Evolutionary conservation across 495 filamentous ascomycete species (phyloP), one percentile per base, ranked within the genome.

Genomic region (Penicillium desertorum): DNA sequence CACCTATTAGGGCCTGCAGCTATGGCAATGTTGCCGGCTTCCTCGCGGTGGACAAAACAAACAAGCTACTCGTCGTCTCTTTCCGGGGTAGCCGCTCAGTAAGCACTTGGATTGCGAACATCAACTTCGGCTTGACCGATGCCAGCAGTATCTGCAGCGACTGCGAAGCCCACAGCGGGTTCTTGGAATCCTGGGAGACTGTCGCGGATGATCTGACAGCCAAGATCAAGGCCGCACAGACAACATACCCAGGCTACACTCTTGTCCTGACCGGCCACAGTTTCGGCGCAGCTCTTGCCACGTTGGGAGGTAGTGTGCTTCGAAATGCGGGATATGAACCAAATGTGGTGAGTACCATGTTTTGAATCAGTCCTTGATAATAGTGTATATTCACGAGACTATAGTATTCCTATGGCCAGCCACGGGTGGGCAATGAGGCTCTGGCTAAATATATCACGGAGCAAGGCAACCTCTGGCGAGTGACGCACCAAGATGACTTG

Each of bases 401-500:
- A 6, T 50, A 87, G 68, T 89, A 88, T 69, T 86, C 83, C 6
- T 90, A 81, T 66, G 89, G 86, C 57, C 74, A 81, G 29, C 89
- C 89, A 4, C 86, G 86, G 27, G 79, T 89, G 5, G 89, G 88
- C 48, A 85, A 85, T 59, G 22, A 59, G 8, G 77, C 73, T 16
- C 72, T 89, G 59, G 81, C 78, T 36, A 61, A 70, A 23, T 86
- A 81, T 62, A 75, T 90, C 65, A 79, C 76, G 0, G 55, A 62
- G 20, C 82, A 86, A 41, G 67, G 67, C 27, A 55, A 45, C 39
- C 63, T 83, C 59, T 89, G 74, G 74, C 83, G 89, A 58, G 75
- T 87, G 30, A 91, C 89, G 4, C 86, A 91, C 64, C 62, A 65
- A 14, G 75, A 86, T 62, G 89, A 92, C 69, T 79, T 84, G 1